These are phyloP conservation scores for Fraxinus nigra DNA, from an alignment of 305 asterid species.

Conservation along the genomic window DNA sequence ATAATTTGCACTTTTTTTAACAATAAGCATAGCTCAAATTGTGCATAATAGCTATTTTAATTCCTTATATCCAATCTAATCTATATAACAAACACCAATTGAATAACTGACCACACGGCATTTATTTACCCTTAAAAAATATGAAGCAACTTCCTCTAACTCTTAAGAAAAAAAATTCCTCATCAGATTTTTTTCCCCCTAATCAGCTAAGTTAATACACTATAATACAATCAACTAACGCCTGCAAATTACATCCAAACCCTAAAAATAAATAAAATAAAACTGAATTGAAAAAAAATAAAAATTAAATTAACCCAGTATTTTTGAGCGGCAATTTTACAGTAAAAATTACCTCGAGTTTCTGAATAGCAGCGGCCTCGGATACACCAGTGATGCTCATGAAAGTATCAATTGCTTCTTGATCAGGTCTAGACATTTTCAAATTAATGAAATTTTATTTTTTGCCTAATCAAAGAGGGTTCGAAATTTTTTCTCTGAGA, in stretches of 20 bases:
- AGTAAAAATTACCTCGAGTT: constrained; percentile 53
- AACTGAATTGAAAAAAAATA: neutral
- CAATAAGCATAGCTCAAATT: neutral
- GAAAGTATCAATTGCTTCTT: constrained; percentile 67
- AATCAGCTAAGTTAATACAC: neutral
- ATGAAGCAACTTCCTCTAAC: neutral
- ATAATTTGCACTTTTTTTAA: neutral
- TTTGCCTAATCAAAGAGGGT: neutral
- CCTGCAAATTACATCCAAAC: neutral
- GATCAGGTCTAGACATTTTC: constrained; percentile 69
- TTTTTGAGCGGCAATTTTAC: neutral
- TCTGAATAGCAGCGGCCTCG: constrained; percentile 60
- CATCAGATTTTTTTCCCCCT: neutral
- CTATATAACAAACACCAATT: neutral
- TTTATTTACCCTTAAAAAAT: neutral
- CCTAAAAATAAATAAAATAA: neutral
- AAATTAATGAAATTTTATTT: neutral
- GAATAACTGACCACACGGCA: neutral
- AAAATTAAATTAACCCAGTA: neutral
- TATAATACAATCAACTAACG: neutral
- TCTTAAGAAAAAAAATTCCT: neutral
- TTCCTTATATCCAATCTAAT: neutral
- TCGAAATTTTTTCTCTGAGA: neutral
- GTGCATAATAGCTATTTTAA: neutral
- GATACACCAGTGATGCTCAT: constrained; percentile 80